These are phyloP conservation scores for Pseudogymnoascus sp. DNA, from an alignment of 2,329 filamentous ascomycete species.

Conservation along the genomic window DNA sequence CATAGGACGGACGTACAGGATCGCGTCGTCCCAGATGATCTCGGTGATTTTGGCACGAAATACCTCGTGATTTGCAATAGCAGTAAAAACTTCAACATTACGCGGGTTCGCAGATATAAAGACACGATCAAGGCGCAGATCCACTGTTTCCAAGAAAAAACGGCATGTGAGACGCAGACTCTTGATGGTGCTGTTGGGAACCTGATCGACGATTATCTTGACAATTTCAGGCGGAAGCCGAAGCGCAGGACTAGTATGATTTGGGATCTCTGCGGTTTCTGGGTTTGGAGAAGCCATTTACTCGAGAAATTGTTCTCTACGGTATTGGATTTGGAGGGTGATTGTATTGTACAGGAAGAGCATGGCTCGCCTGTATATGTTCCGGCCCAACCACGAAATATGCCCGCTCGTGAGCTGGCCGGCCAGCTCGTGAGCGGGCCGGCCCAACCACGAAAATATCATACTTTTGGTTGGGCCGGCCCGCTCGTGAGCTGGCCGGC, in stretches of 20 bases:
- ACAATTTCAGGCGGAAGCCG: conserved; percentile 13
- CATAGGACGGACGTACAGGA: background rate
- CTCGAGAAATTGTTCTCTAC: background rate
- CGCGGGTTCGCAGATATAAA: conserved; percentile 28
- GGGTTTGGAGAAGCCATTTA: background rate
- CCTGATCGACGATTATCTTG: conserved; percentile 11
- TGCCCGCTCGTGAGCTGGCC: too few relatives aligned
- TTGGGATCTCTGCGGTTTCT: background rate
- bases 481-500: too few relatives aligned
- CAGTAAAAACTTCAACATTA: conserved; percentile 33
- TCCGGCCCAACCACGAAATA: too few relatives aligned
- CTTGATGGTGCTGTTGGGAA: conserved; percentile 26
- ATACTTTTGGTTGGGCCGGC: too few relatives aligned
- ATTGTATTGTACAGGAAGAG: too few relatives aligned
- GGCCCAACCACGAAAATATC: too few relatives aligned
- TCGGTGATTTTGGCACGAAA: conserved; percentile 26
- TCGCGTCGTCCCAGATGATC: too few relatives aligned
- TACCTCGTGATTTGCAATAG: conserved; percentile 32
- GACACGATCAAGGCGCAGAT: too few relatives aligned
- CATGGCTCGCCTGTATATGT: too few relatives aligned
- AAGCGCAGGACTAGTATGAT: background rate
- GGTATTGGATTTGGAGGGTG: too few relatives aligned
- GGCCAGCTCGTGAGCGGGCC: too few relatives aligned
- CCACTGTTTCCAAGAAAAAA: too few relatives aligned
- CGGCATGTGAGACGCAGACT: conserved; percentile 17